Conservation (phyloP, 73 alveolate genomes). For the Uronychia setigera region DNA sequence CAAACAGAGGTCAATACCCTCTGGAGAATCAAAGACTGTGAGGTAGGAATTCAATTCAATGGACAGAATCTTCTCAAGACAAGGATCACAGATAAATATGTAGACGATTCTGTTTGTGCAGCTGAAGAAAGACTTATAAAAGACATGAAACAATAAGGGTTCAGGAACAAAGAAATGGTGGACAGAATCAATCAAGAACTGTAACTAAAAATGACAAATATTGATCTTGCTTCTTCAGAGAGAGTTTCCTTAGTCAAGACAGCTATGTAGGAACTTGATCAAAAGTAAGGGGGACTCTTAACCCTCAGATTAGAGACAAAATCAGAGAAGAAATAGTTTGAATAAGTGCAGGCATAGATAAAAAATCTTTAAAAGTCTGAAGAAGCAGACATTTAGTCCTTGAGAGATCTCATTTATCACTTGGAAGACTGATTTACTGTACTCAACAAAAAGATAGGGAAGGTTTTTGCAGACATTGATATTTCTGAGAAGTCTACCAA, state of each 20-base stretch:
- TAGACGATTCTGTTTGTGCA: slow-evolving; percentile 22
- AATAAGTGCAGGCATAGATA: neutral
- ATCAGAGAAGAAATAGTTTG: neutral
- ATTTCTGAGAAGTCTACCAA: too few species aligned
- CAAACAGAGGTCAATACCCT: slow-evolving; percentile 30
- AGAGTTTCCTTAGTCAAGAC: neutral
- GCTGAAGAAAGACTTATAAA: neutral
- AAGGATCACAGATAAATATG: slow-evolving; percentile 45
- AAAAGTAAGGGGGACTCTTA: neutral
- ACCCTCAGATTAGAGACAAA: neutral
- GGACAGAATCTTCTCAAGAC: slow-evolving; percentile 19
- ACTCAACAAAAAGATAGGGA: too few species aligned
- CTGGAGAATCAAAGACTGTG: slow-evolving; percentile 65
- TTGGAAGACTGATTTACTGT: too few species aligned
- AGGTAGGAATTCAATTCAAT: neutral
- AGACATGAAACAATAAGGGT: neutral
- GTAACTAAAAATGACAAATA: neutral
- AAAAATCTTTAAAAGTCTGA: neutral
- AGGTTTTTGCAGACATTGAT: too few species aligned
- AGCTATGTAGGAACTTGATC: neutral
- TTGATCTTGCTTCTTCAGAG: neutral
- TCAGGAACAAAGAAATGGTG: neutral
- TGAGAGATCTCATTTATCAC: too few species aligned
- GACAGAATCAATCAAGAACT: neutral
- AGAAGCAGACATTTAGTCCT: neutral